Evolutionary conservation across 768 basidiomycete genomes (phyloP), one percentile per base, ranked within the genome.

Genomic region (Candolleomyces efflorescens): DNA sequence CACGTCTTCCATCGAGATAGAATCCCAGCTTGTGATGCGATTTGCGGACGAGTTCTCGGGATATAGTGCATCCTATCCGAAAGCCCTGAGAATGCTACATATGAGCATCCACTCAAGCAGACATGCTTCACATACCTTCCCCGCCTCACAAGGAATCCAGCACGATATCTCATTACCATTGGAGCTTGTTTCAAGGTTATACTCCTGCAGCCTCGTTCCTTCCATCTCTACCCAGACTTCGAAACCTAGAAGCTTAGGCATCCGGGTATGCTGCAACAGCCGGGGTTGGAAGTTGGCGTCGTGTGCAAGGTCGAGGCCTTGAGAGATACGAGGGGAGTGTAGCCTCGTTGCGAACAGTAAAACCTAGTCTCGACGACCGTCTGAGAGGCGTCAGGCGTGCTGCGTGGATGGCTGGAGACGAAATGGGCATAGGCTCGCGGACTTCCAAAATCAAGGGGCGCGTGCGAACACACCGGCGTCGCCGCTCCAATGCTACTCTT

Each of bases 141-240:
- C 53, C 13, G 53, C 39, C n/a, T 54, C 12, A 20, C 41, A 54
- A 18, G 53, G 53, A 39, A 54, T 27, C 53, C 53, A 54, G 24
- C 53, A 54, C 10, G 53, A 44, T 10, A 54, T 41, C 4, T 22
- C 37, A 3, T 9, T 18, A 20, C 9, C 37, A 1, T 12, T 43
- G 3, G 44, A 39, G n/a, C 45, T 37, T 4, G 20, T 22, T 27
- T 44, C 53, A 6, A 22, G 10, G 15, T 37, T 17, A 17, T 43
- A 54, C 44, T 54, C 53, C 17, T 46, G 23, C 22, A 54, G 53
- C 23, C 20, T 54, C 9, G 23, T 22, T 20, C 53, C 53, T 15
- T 54, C 53, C 23, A 54, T 54, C 23, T 44, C 53, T 12, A 54
- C 12, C 53, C 41, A 44, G 3, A 45, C 22, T 0, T 22, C 18